Conservation (phyloP, 2,329 filamentous ascomycete genomes). For the Calonectria pteridis region DNA sequence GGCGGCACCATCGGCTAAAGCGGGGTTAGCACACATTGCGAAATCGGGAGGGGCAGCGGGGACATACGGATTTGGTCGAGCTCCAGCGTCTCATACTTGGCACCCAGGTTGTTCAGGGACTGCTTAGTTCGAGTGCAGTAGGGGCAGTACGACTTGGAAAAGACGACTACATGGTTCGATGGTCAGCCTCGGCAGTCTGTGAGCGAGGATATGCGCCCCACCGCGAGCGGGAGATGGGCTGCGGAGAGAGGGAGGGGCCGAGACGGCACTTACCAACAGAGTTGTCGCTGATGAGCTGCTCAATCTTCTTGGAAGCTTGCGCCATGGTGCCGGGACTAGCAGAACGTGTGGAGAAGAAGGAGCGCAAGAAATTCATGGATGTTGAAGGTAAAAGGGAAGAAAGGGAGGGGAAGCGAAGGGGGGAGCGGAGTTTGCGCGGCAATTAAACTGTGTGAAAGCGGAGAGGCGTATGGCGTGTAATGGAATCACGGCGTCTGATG, state of each 20-base stretch:
- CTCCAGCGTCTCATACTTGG: slow-evolving; percentile 82
- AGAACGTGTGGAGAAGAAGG: slow-evolving; percentile 75
- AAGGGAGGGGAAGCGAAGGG: neutral
- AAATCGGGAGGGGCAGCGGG: neutral
- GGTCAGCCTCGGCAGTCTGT: slow-evolving; percentile 7
- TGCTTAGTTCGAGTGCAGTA: slow-evolving; percentile 88
- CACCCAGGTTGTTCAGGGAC: slow-evolving; percentile 76
- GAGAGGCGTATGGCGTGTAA: neutral
- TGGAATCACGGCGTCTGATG: neutral
- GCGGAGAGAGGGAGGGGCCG: neutral
- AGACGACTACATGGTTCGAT: slow-evolving; percentile 74
- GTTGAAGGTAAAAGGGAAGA: slow-evolving; percentile 8
- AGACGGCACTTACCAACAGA: slow-evolving; percentile 73
- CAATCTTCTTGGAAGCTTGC: slow-evolving; percentile 84
- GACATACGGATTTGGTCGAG: slow-evolving; percentile 85
- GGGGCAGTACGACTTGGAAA: slow-evolving; percentile 97
- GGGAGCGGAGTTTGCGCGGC: slow-evolving; percentile 26
- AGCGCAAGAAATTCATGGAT: slow-evolving; percentile 75
- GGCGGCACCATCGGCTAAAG: slow-evolving; percentile 80
- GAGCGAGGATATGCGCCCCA: slow-evolving; percentile 19
- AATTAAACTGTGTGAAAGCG: slow-evolving; percentile 30
- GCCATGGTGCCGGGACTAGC: slow-evolving; percentile 79
- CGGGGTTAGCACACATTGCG: slow-evolving; percentile 32
- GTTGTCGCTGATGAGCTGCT: slow-evolving; percentile 90
- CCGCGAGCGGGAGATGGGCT: neutral